Conservation (phyloP, 805 yeast genomes). For the Wickerhamomyces chambardii region DNA sequence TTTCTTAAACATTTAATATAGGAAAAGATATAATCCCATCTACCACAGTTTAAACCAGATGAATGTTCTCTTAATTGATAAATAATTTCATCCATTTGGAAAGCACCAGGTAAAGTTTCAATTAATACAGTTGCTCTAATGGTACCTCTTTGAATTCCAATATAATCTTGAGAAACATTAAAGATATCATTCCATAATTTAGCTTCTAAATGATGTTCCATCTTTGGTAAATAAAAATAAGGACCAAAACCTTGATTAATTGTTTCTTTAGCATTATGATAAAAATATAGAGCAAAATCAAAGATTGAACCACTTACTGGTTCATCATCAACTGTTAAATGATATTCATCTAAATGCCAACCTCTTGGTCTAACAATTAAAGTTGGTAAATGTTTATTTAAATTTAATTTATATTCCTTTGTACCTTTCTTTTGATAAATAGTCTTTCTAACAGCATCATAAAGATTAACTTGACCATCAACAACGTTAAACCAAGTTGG, state of each 20-base stretch:
- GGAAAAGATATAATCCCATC: constrained; percentile 85
- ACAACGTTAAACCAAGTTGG: constrained; percentile 79
- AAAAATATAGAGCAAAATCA: constrained; percentile 75
- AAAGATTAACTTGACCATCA: constrained; percentile 74
- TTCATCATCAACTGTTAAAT: constrained; percentile 61
- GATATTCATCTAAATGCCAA: constrained; percentile 77
- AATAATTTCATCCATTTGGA: constrained; percentile 80
- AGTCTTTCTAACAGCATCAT: constrained; percentile 66
- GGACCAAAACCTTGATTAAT: constrained; percentile 67
- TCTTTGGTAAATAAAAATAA: constrained; percentile 75
- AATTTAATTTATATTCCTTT: constrained; percentile 18
- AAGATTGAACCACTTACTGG: constrained; percentile 71
- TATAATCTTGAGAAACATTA: constrained; percentile 64
- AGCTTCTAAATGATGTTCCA: constrained; percentile 83
- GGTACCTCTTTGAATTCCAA: constrained; percentile 65
- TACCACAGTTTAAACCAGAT: constrained; percentile 78
- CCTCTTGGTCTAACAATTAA: constrained; percentile 84
- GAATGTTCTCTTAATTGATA: constrained; percentile 71
- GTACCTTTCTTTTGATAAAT: constrained; percentile 41
- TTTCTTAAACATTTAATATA: constrained; percentile 71
- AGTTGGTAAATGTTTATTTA: constrained; percentile 56
- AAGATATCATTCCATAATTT: constrained; percentile 78
- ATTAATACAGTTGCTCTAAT: constrained; percentile 75
- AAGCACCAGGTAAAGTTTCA: constrained; percentile 80
- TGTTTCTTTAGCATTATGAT: constrained; percentile 59